Percentiles rank a stretch among this genome's conserved stretches.
phyloP scores from a whole-genome alignment of 2,329 filamentous ascomycete genomes.

The Calonectria henricotiae region DNA sequence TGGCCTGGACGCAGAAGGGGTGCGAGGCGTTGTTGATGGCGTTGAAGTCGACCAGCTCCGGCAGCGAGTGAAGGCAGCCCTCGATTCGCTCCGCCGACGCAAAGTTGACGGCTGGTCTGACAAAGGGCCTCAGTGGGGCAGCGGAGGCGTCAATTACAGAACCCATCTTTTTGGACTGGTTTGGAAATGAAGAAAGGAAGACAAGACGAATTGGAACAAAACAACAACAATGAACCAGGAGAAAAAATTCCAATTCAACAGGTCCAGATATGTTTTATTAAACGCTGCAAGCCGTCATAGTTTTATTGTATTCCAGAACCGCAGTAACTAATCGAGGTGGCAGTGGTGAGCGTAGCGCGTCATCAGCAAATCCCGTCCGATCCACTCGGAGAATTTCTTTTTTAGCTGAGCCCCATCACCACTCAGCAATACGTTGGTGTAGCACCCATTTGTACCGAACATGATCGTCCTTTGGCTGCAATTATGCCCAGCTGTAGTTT shows the following conservation, averaged over 20 bases:
- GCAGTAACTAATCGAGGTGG: neutral
- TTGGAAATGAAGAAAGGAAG: neutral
- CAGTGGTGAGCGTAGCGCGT: conserved; percentile 9
- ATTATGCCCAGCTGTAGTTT: neutral
- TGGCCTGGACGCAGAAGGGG: conserved; percentile 51
- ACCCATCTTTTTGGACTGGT: conserved; percentile 30
- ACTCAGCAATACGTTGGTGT: neutral
- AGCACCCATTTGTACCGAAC: conserved; percentile 8
- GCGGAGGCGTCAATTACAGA: conserved; percentile 17
- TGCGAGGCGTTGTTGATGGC: conserved; percentile 49
- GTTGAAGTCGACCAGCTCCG: conserved; percentile 53
- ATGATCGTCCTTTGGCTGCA: neutral
- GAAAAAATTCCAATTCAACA: neutral
- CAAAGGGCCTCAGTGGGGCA: conserved; percentile 38
- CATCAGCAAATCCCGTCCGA: conserved; percentile 23
- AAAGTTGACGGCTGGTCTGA: conserved; percentile 41
- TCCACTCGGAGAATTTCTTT: conserved; percentile 33
- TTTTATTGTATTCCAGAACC: conserved; percentile 23
- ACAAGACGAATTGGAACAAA: neutral
- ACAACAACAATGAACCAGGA: neutral
- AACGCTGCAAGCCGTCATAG: neutral
- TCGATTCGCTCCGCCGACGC: conserved; percentile 38
- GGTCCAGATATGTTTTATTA: conserved; percentile 13
- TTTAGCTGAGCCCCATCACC: conserved; percentile 4
- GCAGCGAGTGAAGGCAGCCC: conserved; percentile 41